Evolutionary conservation across 1,139 yeast species (phyloP).

Genomic region (Saccharomyces pastorianus): DNA sequence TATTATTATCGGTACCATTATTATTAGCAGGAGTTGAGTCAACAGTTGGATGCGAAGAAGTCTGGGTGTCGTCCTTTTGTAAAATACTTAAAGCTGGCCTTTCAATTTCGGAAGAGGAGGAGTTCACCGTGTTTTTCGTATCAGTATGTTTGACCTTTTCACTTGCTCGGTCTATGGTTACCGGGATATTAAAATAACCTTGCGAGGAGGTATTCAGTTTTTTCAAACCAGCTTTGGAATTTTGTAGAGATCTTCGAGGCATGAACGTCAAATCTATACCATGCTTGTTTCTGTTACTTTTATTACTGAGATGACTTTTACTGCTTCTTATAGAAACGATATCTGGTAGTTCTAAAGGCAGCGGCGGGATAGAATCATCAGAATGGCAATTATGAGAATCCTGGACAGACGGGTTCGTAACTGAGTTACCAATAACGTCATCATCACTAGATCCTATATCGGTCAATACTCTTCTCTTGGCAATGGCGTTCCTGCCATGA

Average conservation of each 20-base stretch:
- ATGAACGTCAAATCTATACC: constrained; percentile 9
- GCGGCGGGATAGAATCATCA: constrained; percentile 5
- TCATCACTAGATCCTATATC: constrained; percentile 3
- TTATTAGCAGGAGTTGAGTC: not conserved
- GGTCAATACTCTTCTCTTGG: constrained; percentile 14
- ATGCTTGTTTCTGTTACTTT: constrained; percentile 1
- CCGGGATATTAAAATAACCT: constrained; percentile 17
- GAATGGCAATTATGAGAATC: not conserved
- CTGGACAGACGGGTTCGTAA: not conserved
- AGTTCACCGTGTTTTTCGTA: not conserved
- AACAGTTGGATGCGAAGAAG: not conserved
- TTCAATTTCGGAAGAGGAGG: not conserved
- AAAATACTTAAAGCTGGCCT: not conserved
- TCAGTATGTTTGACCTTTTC: not conserved
- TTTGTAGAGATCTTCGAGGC: constrained; percentile 21
- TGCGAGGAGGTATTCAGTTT: constrained; percentile 10
- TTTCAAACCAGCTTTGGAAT: constrained; percentile 18
- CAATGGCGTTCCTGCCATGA: constrained; percentile 15
- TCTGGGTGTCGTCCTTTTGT: not conserved
- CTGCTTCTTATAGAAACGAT: constrained; percentile 12
- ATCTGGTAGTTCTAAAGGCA: constrained; percentile 17
- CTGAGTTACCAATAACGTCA: not conserved
- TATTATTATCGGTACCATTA: not conserved
- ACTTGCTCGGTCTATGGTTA: constrained; percentile 10
- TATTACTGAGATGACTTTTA: not conserved